These are phyloP conservation scores for Kodamaea restingae DNA, from an alignment of 805 yeast genomes.

Conservation along the genomic window DNA sequence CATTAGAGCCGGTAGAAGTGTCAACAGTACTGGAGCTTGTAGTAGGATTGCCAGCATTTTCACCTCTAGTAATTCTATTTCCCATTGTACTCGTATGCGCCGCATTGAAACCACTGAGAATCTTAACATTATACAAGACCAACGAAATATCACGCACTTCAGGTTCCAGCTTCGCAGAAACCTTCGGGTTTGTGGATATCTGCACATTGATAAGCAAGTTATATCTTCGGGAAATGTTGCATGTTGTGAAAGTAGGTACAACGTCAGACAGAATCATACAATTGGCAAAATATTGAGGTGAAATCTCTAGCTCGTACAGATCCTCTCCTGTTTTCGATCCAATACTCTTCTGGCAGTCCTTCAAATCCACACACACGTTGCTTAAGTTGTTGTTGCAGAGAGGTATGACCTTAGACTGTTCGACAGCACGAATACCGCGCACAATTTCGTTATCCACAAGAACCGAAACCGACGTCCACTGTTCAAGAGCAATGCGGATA, in stretches of 20 bases:
- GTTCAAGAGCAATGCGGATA: conserved; percentile 29
- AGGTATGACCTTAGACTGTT: conserved; percentile 19
- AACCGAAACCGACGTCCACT: conserved; percentile 24
- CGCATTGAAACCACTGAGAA: conserved; percentile 39
- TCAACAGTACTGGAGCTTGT: no score
- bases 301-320: conserved; percentile 43
- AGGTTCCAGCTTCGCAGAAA: no score
- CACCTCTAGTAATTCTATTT: no score
- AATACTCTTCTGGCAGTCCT: conserved; percentile 21
- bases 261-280: conserved; percentile 45
- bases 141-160: no score
- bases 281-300: conserved; percentile 33
- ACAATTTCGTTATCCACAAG: conserved; percentile 11
- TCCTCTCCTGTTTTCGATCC: conserved; percentile 11
- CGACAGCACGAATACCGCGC: conserved; percentile 24
- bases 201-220: conserved; percentile 31
- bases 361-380: conserved; percentile 38
- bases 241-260: conserved; percentile 53
- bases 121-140: conserved; percentile 20
- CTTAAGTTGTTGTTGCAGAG: conserved; percentile 32
- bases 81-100: no score
- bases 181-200: no score
- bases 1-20: no score
- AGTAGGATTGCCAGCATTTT: no score
- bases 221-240: conserved; percentile 51